phyloP scores from a whole-genome alignment of 352 stramenopile genomes.

The Phytophthora macrochlamydospora region DNA sequence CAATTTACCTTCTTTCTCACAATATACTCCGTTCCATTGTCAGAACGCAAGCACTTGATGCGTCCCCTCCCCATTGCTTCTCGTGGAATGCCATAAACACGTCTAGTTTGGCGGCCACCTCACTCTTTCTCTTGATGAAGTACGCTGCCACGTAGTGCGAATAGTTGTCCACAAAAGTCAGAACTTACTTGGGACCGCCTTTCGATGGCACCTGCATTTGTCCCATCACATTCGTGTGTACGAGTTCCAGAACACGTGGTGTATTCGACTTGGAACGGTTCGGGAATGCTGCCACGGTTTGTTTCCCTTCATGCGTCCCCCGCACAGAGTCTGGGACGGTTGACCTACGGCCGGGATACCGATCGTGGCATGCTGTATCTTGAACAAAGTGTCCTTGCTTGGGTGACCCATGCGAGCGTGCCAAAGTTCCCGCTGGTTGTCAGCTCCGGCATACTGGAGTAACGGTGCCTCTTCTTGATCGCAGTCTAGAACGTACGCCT shows the following conservation, averaged over 20 bases:
- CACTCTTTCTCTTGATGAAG: conserved; percentile 22
- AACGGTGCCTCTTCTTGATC: neutral
- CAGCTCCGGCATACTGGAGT: neutral
- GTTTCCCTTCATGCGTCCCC: conserved; percentile 30
- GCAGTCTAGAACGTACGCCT: neutral
- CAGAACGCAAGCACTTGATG: conserved; percentile 21
- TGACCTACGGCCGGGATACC: conserved; percentile 2
- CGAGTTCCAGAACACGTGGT: conserved; percentile 18
- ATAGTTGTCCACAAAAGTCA: conserved; percentile 19
- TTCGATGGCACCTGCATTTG: conserved; percentile 12
- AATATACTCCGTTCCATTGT: conserved; percentile 41
- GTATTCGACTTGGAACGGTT: conserved; percentile 12
- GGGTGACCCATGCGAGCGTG: neutral
- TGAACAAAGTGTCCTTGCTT: conserved; percentile 1
- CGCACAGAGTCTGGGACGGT: conserved; percentile 9
- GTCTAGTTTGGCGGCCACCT: conserved; percentile 4
- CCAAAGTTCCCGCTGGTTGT: conserved; percentile 1
- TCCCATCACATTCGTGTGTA: conserved; percentile 32
- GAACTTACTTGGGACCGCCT: conserved; percentile 11
- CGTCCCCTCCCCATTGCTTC: conserved; percentile 2
- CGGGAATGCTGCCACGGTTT: conserved; percentile 1
- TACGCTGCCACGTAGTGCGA: conserved; percentile 10
- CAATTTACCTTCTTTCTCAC: conserved; percentile 23
- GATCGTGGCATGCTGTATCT: conserved; percentile 13
- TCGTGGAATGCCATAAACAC: neutral